phyloP scores from a whole-genome alignment of 345 rosid genomes.

The Durio zibethinus region DNA sequence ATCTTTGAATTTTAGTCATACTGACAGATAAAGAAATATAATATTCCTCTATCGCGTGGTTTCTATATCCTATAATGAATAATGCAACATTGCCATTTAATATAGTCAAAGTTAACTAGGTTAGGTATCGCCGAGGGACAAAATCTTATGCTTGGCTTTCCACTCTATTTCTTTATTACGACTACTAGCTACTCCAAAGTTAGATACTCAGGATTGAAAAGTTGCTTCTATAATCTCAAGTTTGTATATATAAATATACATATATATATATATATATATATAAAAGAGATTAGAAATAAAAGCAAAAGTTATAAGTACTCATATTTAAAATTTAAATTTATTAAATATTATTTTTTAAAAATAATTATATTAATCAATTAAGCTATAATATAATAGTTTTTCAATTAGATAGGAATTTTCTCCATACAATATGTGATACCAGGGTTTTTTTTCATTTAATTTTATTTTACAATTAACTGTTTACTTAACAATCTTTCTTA shows the following conservation, averaged over 20 bases:
- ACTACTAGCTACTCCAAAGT: not conserved
- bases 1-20: conserved; percentile 15
- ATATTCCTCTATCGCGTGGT: not conserved
- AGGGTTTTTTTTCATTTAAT: too few relatives aligned
- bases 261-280: too few relatives aligned
- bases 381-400: too few relatives aligned
- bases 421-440: too few relatives aligned
- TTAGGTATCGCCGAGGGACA: conserved; percentile 21
- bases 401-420: not conserved
- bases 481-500: not conserved
- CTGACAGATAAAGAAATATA: conserved; percentile 7
- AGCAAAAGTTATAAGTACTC: too few relatives aligned
- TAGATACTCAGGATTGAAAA: not conserved
- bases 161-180: conserved; percentile 1
- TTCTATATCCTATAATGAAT: conserved; percentile 17
- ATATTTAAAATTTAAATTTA: too few relatives aligned
- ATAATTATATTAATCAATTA: too few relatives aligned
- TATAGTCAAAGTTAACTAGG: conserved; percentile 6
- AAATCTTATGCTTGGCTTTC: conserved; percentile 7
- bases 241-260: too few relatives aligned
- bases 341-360: too few relatives aligned
- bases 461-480: not conserved
- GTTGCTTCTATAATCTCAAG: too few relatives aligned
- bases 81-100: not conserved
- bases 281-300: too few relatives aligned